These are phyloP conservation scores for Mycena sp. DNA, from an alignment of 1,284 basidiomycete species.

Conservation along the genomic window DNA sequence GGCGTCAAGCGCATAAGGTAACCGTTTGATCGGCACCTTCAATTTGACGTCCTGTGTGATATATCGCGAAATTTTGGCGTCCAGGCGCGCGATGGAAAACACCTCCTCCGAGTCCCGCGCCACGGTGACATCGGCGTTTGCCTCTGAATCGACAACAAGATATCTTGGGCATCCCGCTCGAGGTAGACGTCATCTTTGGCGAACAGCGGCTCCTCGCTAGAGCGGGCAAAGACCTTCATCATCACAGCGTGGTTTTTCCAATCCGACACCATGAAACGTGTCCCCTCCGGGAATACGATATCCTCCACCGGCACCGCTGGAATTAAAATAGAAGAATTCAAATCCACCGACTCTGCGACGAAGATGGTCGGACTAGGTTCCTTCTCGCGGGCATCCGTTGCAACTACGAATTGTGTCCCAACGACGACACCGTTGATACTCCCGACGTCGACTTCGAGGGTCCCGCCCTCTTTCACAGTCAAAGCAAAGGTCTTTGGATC, in stretches of 20 bases:
- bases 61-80: slow-evolving; percentile 38
- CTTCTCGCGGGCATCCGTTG: not conserved
- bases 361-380: not conserved
- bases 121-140: slow-evolving; percentile 13
- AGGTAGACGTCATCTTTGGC: not conserved
- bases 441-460: slow-evolving; percentile 4
- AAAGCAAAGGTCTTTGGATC: not conserved
- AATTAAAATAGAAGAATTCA: slow-evolving; percentile 11
- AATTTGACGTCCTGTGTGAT: not conserved
- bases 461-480: slow-evolving; percentile 8
- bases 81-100: slow-evolving; percentile 12
- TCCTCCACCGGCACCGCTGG: not conserved
- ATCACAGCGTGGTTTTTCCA: slow-evolving; percentile 21
- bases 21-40: not conserved
- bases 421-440: slow-evolving; percentile 15
- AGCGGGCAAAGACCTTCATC: slow-evolving; percentile 18
- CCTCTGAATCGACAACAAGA: slow-evolving; percentile 15
- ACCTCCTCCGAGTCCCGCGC: not conserved
- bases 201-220: not conserved
- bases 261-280: slow-evolving; percentile 9
- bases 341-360: slow-evolving; percentile 16
- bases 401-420: slow-evolving; percentile 18
- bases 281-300: not conserved
- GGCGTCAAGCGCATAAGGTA: slow-evolving; percentile 32
- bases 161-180: slow-evolving; percentile 37